These are phyloP conservation scores for Penicillium palitans DNA, from an alignment of 2,329 filamentous ascomycete genomes.

Conservation along the genomic window DNA sequence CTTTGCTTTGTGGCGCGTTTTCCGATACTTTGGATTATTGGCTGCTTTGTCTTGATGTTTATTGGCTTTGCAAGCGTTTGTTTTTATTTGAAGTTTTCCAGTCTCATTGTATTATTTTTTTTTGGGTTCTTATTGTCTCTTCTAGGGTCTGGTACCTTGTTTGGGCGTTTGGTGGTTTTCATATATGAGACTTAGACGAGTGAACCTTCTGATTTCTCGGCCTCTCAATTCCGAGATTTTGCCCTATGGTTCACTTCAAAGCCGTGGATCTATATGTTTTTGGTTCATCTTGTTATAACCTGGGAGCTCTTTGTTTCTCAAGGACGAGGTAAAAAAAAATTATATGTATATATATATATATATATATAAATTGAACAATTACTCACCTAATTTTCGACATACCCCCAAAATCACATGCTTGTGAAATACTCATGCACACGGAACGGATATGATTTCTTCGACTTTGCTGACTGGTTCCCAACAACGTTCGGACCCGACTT, in stretches of 20 bases:
- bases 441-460: conserved; percentile 1
- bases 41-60: not conserved
- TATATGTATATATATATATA: no score
- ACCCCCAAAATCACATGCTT: conserved; percentile 6
- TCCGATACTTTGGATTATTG: not conserved
- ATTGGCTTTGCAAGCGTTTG: not conserved
- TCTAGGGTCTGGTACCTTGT: conserved; percentile 16
- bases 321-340: not conserved
- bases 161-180: conserved; percentile 1
- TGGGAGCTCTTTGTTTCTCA: not conserved
- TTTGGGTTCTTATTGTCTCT: not conserved
- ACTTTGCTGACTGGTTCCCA: not conserved
- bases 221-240: not conserved
- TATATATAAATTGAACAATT: not conserved
- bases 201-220: not conserved
- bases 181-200: not conserved
- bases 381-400: not conserved
- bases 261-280: not conserved
- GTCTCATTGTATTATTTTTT: not conserved
- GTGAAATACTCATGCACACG: not conserved
- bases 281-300: not conserved
- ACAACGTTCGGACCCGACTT: conserved; percentile 10
- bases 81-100: not conserved
- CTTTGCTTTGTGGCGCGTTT: conserved; percentile 4
- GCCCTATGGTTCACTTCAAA: not conserved